Conservation (phyloP, 2,329 filamentous ascomycete species). For the Paraphoma chrysanthemicola region DNA sequence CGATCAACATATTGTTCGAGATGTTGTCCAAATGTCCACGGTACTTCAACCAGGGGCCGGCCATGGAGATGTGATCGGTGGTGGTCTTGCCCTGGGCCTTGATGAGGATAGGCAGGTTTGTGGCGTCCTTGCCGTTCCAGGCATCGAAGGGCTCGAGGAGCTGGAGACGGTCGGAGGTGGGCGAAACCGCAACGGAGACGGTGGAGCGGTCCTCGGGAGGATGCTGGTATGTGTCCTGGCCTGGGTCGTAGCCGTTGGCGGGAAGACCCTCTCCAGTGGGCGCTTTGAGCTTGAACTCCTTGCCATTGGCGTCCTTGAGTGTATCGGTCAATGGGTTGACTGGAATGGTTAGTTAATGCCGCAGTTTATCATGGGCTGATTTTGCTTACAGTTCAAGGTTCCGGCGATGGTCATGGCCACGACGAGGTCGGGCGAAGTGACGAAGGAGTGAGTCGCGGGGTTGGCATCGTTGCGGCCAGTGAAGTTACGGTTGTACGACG, state of each 20-base stretch:
- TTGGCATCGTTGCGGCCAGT: conserved; percentile 97
- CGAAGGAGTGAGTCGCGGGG: conserved; percentile 92
- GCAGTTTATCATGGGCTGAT: too few species aligned
- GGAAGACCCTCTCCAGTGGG: conserved; percentile 86
- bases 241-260: conserved; percentile 82
- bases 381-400: conserved; percentile 67
- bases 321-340: conserved; percentile 93
- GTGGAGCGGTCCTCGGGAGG: conserved; percentile 79
- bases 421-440: conserved; percentile 88
- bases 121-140: conserved; percentile 92
- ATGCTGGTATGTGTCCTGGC: conserved; percentile 93
- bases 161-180: conserved; percentile 92
- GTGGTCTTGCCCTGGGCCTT: conserved; percentile 97
- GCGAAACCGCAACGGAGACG: conserved; percentile 82
- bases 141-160: conserved; percentile 82
- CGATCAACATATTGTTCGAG: conserved; percentile 99
- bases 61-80: conserved; percentile 97
- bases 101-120: conserved; percentile 88
- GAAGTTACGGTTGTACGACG: conserved; percentile 99
- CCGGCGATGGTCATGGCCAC: conserved; percentile 87
- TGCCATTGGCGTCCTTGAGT: conserved; percentile 93
- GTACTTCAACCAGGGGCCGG: conserved; percentile 97
- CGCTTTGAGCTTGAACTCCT: conserved; percentile 86
- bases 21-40: conserved; percentile 99
- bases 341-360: too few species aligned